Evolutionary conservation across 441 rosid genomes (phyloP), one percentile per base, ranked within the genome.

Genomic region (Erysimum pusillum): DNA sequence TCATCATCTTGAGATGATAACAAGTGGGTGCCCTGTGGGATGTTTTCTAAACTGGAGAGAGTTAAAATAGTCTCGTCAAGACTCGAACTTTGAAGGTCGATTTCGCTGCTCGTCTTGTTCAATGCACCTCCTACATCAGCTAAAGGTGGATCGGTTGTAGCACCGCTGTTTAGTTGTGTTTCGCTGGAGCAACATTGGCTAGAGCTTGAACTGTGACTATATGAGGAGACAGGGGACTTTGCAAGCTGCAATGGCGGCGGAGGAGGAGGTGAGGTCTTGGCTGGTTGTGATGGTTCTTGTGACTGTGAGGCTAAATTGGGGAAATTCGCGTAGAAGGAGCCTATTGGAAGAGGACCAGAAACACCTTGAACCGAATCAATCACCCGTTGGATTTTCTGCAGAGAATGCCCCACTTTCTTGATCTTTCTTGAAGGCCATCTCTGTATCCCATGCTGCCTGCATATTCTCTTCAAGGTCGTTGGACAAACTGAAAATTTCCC

Each of bases 361-460:
- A 86, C 86, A 36, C 92, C 93, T 79, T 89, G 82, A 44, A 92
- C 97, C 0, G 97, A 92, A 69, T 92, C 88, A 6, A 94, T 90
- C 39, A 92, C 94, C 7, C 62, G 81, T 71, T 94, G 96, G 77
- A 94, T 87, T 66, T 91, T 92, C 88, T 87, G 90, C 22, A 94
- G 87, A 3, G 98, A 92, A 69, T 88, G 92, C 38, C 90, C 95
- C 13, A 91, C 98, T 85, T 94, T 94, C 88, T 87, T 90, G 82
- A 94, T 86, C 81, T 90, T 88, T 69, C 97, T 90, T 71, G 97
- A 92, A 12, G 98, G 97, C 98, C 98, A 94, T 35, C 93, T 84
- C 14, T 79, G 82, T 77, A 94, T 92, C 74, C 97, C 97, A 15
- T 92, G 91, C 41, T 87, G 97, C 81, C 97, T 81, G 46, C 98